Conservation (phyloP, 805 yeast genomes). For the Metschnikowia shivogae region DNA sequence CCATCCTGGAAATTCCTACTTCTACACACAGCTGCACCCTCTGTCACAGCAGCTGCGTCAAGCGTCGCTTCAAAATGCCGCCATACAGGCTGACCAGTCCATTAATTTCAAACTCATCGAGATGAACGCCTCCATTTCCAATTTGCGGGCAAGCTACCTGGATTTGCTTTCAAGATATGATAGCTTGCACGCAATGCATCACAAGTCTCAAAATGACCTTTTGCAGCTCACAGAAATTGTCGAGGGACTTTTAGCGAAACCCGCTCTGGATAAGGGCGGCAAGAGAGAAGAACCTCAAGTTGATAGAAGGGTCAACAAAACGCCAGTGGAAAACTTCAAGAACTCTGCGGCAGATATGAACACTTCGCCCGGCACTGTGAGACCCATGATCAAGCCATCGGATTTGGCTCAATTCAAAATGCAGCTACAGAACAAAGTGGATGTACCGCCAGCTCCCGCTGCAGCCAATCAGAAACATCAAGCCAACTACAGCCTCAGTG, state of each 20-base stretch:
- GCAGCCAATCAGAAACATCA: not conserved
- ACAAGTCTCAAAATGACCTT: constrained; percentile 49
- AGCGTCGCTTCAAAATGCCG: constrained; percentile 15
- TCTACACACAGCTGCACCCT: constrained; percentile 12
- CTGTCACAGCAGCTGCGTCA: constrained; percentile 19
- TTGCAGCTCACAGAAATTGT: constrained; percentile 48
- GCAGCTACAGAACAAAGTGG: constrained; percentile 9
- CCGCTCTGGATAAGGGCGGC: not conserved
- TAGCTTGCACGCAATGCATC: constrained; percentile 43
- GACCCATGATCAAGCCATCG: constrained; percentile 2
- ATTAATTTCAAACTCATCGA: constrained; percentile 30
- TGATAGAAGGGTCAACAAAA: constrained; percentile 8
- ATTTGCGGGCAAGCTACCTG: constrained; percentile 40
- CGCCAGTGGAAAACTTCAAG: constrained; percentile 10
- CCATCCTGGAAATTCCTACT: constrained; percentile 9
- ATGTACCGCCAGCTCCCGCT: not conserved
- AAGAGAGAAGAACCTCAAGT: constrained; percentile 5
- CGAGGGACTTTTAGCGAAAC: constrained; percentile 21
- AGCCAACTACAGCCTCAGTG: constrained; percentile 13
- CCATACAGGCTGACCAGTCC: constrained; percentile 14
- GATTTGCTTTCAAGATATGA: constrained; percentile 45
- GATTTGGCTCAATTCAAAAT: constrained; percentile 11
- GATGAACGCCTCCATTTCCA: constrained; percentile 33
- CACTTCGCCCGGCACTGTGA: constrained; percentile 15
- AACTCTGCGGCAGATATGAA: constrained; percentile 9